Conservation (phyloP, 768 basidiomycete species). For the Aureoboletus auriporus region DNA sequence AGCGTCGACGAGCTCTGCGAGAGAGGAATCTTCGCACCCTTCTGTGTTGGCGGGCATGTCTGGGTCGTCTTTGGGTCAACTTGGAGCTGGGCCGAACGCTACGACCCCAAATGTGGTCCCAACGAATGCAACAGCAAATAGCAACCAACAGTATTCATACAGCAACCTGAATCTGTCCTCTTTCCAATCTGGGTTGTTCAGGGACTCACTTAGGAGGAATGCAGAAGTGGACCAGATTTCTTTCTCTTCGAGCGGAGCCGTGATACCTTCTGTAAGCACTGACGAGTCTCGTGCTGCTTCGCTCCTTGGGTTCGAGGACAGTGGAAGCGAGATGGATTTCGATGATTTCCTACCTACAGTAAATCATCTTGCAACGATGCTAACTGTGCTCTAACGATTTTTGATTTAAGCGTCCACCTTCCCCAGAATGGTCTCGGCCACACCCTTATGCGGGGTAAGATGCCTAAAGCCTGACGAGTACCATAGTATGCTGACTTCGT, state of each 20-base stretch:
- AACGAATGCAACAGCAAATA: constrained; percentile 6
- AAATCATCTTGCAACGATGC: background rate
- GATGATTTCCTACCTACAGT: constrained; percentile 18
- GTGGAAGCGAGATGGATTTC: constrained; percentile 26
- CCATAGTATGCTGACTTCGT: background rate
- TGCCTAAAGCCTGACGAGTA: background rate
- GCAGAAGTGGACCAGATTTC: constrained; percentile 20
- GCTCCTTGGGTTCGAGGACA: constrained; percentile 18
- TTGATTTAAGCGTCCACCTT: constrained; percentile 20
- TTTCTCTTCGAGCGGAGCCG: constrained; percentile 7
- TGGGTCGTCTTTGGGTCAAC: constrained; percentile 8
- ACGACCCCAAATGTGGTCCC: background rate
- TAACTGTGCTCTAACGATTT: constrained; percentile 4
- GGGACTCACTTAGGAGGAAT: constrained; percentile 29
- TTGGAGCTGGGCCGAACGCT: constrained; percentile 1
- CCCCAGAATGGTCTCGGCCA: constrained; percentile 23
- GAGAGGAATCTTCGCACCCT: constrained; percentile 14
- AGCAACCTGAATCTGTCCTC: constrained; percentile 27
- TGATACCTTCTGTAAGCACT: background rate
- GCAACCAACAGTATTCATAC: constrained; percentile 23
- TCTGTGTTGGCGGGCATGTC: background rate
- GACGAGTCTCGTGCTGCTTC: constrained; percentile 13
- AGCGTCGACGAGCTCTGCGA: constrained; percentile 12
- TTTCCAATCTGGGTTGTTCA: constrained; percentile 31
- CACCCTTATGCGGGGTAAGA: constrained; percentile 26